phyloP scores from a whole-genome alignment of 805 yeast genomes.

The Wickerhamomyces tratensis region DNA sequence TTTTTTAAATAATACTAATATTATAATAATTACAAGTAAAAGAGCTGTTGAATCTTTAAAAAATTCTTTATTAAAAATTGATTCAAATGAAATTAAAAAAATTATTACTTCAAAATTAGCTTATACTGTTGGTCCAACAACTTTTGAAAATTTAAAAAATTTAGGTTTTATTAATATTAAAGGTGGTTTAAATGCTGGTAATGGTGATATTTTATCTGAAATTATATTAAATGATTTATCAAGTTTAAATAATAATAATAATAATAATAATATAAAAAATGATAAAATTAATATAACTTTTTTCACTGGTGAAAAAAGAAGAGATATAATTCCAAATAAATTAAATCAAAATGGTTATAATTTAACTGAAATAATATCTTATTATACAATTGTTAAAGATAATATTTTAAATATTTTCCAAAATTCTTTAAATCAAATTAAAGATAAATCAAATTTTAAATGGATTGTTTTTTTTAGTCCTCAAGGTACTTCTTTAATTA shows the following conservation, averaged over 20 bases:
- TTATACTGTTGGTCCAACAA: constrained; percentile 91
- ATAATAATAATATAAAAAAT: constrained; percentile 5
- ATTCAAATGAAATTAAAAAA: constrained; percentile 7
- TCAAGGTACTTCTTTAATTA: constrained; percentile 67
- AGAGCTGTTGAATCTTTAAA: constrained; percentile 80
- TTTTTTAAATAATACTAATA: constrained; percentile 31
- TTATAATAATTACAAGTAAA: constrained; percentile 78
- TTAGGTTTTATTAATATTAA: constrained; percentile 60
- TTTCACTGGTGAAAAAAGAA: constrained; percentile 79
- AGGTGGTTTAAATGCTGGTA: constrained; percentile 76
- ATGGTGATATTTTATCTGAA: constrained; percentile 63
- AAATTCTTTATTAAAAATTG: constrained; percentile 23
- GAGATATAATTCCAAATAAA: constrained; percentile 68
- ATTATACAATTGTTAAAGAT: constrained; percentile 47
- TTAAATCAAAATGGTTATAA: constrained; percentile 32
- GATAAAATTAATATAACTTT: constrained; percentile 39
- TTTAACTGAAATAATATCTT: constrained; percentile 54
- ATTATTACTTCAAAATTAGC: constrained; percentile 40
- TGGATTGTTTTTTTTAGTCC: constrained; percentile 92
- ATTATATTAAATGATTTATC: constrained; percentile 32
- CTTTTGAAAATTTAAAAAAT: constrained; percentile 43
- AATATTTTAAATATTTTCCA: constrained; percentile 34
- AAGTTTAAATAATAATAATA: constrained; percentile 15
- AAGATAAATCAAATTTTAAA: constrained; percentile 12
- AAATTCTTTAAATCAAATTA: constrained; percentile 1